Conservation (phyloP, 345 rosid species). For the Lumnitzera racemosa region DNA sequence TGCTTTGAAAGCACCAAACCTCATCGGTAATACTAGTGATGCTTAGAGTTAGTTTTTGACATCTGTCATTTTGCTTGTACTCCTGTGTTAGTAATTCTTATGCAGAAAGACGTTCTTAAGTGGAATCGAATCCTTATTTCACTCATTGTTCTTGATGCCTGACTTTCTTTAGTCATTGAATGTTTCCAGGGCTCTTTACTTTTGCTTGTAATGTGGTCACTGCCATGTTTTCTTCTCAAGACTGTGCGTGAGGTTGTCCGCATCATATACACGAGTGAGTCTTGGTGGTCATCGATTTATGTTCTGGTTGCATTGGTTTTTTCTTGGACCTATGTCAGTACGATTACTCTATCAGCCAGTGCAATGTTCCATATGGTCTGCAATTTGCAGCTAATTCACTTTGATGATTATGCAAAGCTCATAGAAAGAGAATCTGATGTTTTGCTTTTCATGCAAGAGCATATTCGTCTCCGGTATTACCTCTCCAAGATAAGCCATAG, state of each 20-base stretch:
- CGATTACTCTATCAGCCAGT: conserved; percentile 64
- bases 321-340: conserved; percentile 75
- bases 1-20: no score
- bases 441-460: conserved; percentile 57
- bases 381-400: conserved; percentile 89
- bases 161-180: not conserved
- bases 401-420: conserved; percentile 67
- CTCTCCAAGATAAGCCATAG: conserved; percentile 95
- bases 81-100: no score
- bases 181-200: conserved; percentile 47
- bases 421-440: conserved; percentile 64
- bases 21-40: no score
- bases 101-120: no score
- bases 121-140: no score
- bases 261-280: conserved; percentile 35
- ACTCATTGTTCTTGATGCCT: no score
- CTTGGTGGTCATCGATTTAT: conserved; percentile 63
- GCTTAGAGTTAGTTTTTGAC: no score
- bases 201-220: conserved; percentile 55
- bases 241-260: conserved; percentile 54
- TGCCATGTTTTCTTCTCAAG: conserved; percentile 72
- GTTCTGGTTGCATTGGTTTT: conserved; percentile 41
- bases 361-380: conserved; percentile 79
- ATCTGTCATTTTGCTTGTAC: no score
- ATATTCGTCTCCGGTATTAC: conserved; percentile 59